A percentile compares a stretch with the other conserved stretches of the same genome.
Evolutionary conservation across 2,329 filamentous ascomycete species (phyloP).

Genomic region (Ilyonectria mors-panacis): DNA sequence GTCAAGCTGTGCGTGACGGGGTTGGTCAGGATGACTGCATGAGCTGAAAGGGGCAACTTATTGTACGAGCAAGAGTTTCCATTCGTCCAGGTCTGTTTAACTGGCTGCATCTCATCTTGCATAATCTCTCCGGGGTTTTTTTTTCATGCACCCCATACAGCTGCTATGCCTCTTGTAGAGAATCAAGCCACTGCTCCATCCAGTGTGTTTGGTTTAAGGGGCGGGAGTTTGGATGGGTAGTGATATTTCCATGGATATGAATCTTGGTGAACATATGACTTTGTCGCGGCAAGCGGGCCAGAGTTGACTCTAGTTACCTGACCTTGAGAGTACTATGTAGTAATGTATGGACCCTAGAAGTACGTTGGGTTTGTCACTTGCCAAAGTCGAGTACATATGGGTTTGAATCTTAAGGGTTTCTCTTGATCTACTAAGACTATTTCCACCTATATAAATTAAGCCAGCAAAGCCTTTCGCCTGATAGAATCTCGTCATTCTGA

Average conservation of each 20-base stretch:
- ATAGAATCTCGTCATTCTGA: neutral
- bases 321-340: too few relatives aligned
- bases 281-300: neutral
- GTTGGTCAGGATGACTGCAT: neutral
- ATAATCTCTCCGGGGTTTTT: neutral
- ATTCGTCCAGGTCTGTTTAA: neutral
- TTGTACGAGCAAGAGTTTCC: neutral
- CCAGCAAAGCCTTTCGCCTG: too few relatives aligned
- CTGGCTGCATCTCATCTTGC: neutral
- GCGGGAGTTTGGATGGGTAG: neutral
- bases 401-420: neutral
- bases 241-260: too few relatives aligned
- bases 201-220: too few relatives aligned
- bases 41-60: conserved; percentile 6
- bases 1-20: neutral
- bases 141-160: neutral
- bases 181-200: neutral
- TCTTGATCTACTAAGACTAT: neutral
- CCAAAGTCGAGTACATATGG: too few relatives aligned
- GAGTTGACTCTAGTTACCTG: too few relatives aligned
- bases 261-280: neutral
- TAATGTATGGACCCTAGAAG: neutral
- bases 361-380: neutral
- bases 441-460: neutral
- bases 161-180: neutral